A percentile compares a stretch with the other conserved stretches of the same genome.
Conservation (phyloP, 2,329 filamentous ascomycete species). For the Helotiales sp. region DNA sequence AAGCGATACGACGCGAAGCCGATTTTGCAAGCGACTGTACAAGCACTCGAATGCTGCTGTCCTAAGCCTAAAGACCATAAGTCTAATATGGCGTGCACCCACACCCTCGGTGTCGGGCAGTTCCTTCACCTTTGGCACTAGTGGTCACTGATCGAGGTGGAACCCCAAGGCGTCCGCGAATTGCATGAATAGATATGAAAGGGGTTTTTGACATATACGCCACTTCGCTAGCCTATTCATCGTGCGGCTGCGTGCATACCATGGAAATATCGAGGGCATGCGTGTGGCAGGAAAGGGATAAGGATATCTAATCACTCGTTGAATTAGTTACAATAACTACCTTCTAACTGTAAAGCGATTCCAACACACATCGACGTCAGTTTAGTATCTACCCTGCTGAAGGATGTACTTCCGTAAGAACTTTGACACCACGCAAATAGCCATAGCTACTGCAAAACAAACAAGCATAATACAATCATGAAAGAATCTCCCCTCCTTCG, state of each 20-base stretch:
- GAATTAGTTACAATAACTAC: background rate
- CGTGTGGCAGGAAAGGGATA: background rate
- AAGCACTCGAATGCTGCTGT: background rate
- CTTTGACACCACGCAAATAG: constrained; percentile 11
- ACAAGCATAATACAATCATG: background rate
- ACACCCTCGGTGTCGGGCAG: background rate
- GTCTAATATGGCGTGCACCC: background rate
- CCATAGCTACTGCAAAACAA: constrained; percentile 13
- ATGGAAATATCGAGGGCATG: background rate
- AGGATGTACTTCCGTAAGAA: constrained; percentile 17
- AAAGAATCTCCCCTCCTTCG: background rate
- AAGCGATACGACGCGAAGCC: too few relatives aligned
- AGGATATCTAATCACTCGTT: background rate
- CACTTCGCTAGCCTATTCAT: background rate
- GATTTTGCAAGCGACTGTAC: too few relatives aligned
- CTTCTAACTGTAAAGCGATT: background rate
- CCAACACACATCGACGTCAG: background rate
- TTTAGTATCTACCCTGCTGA: constrained; percentile 8
- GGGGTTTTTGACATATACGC: background rate
- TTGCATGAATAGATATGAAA: background rate
- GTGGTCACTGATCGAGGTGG: too few relatives aligned
- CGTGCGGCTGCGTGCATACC: background rate
- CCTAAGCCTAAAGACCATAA: too few relatives aligned
- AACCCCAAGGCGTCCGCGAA: too few relatives aligned
- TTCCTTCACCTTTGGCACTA: background rate